Percentiles rank a stretch among this genome's conserved stretches.
These are phyloP conservation scores for Bruguiera hainesii DNA, from an alignment of 441 rosid species.

Conservation along the genomic window DNA sequence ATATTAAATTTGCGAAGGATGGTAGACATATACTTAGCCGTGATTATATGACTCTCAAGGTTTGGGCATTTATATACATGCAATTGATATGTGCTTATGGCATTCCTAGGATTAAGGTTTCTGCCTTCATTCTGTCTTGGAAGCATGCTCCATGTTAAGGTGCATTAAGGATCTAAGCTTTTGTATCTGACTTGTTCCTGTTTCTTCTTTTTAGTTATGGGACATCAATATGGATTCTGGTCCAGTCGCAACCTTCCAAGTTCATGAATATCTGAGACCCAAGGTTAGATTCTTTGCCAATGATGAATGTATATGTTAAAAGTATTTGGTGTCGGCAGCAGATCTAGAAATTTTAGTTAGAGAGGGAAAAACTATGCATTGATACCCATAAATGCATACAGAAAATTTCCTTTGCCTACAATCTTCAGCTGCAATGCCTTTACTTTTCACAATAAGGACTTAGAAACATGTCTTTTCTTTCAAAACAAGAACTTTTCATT, in stretches of 20 bases:
- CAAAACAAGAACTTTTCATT: no score
- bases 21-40: slow-evolving; percentile 94
- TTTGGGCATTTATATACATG: slow-evolving; percentile 11
- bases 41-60: slow-evolving; percentile 98
- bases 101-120: not conserved
- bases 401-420: no score
- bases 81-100: not conserved
- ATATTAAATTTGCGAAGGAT: slow-evolving; percentile 76
- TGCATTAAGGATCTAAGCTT: not conserved
- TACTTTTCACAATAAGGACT: no score
- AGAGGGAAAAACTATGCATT: no score
- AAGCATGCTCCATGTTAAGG: not conserved
- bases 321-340: no score
- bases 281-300: slow-evolving; percentile 39
- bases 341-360: no score
- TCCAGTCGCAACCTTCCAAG: slow-evolving; percentile 78
- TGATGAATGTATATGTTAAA: no score
- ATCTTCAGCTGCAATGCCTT: no score
- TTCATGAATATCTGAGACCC: slow-evolving; percentile 79
- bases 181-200: slow-evolving; percentile 11
- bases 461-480: no score
- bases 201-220: slow-evolving; percentile 58
- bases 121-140: not conserved
- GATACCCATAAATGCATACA: no score
- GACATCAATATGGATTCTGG: slow-evolving; percentile 89